Evolutionary conservation across 2,329 filamentous ascomycete species (phyloP).

Genomic region (Colletotrichum cordylinicola): DNA sequence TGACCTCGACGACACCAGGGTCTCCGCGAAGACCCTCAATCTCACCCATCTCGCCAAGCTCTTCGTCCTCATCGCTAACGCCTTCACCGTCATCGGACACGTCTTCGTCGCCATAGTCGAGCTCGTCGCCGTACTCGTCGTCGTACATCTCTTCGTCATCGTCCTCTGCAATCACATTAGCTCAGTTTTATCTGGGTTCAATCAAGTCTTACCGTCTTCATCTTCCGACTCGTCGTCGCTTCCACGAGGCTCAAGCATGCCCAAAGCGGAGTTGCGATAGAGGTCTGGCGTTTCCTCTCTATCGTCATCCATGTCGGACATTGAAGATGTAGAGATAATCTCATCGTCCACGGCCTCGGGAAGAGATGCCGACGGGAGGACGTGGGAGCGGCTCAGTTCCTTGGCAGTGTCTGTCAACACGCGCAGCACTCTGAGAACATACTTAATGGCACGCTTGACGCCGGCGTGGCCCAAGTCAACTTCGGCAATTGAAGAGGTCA

Average conservation of each 20-base stretch:
- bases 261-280: slow-evolving; percentile 93
- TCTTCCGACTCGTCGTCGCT: slow-evolving; percentile 84
- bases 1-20: slow-evolving; percentile 72
- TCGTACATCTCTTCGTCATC: slow-evolving; percentile 94
- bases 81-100: slow-evolving; percentile 81
- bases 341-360: slow-evolving; percentile 82
- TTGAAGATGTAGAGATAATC: slow-evolving; percentile 83
- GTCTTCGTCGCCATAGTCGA: slow-evolving; percentile 88
- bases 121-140: slow-evolving; percentile 89
- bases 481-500: slow-evolving; percentile 92
- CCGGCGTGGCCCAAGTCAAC: slow-evolving; percentile 94
- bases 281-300: slow-evolving; percentile 96
- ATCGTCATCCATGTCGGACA: slow-evolving; percentile 86
- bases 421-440: slow-evolving; percentile 89
- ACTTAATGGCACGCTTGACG: slow-evolving; percentile 93
- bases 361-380: slow-evolving; percentile 70
- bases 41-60: slow-evolving; percentile 81
- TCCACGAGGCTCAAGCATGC: slow-evolving; percentile 87
- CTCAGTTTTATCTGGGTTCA: background rate
- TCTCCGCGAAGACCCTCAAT: slow-evolving; percentile 77
- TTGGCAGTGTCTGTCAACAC: slow-evolving; percentile 88
- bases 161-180: slow-evolving; percentile 41
- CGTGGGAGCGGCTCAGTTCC: slow-evolving; percentile 80
- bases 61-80: slow-evolving; percentile 89
- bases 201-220: slow-evolving; percentile 59